Evolutionary conservation across 257 asterid genomes (phyloP).

Genomic region (Salvia hispanica): DNA sequence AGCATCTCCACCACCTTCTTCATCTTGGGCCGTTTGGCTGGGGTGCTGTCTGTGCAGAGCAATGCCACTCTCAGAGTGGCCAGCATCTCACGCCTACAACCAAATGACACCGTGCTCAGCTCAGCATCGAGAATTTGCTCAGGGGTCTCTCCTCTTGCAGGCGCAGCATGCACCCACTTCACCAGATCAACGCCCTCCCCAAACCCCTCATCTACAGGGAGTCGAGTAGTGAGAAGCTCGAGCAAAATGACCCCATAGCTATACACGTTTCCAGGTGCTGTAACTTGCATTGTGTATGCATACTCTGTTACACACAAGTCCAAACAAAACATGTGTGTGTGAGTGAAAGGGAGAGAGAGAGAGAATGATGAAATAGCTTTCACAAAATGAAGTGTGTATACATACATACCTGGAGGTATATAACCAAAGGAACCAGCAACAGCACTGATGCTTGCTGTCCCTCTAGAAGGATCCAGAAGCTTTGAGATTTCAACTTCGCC

Average conservation of each 20-base stretch:
- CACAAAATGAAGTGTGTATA: background rate
- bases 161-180: constrained; percentile 93
- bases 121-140: constrained; percentile 92
- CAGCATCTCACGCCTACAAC: constrained; percentile 95
- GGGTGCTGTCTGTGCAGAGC: constrained; percentile 76
- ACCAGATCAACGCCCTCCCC: constrained; percentile 95
- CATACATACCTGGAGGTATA: constrained; percentile 87
- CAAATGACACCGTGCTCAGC: constrained; percentile 87
- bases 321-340: background rate
- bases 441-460: constrained; percentile 96
- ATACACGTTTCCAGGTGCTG: constrained; percentile 96
- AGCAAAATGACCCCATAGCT: constrained; percentile 93
- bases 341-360: no score
- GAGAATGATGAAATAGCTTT: background rate
- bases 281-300: constrained; percentile 98
- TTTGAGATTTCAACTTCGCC: constrained; percentile 94
- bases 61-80: constrained; percentile 77
- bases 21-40: constrained; percentile 88
- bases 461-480: constrained; percentile 93
- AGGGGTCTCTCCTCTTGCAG: constrained; percentile 88
- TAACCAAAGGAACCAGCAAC: constrained; percentile 99
- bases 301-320: constrained; percentile 54
- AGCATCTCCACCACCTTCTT: constrained; percentile 88
- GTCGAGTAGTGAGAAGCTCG: constrained; percentile 78
- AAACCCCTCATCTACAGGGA: constrained; percentile 86